These are phyloP conservation scores for Brettanomyces custersianus DNA, from an alignment of 805 yeast species.

Conservation along the genomic window DNA sequence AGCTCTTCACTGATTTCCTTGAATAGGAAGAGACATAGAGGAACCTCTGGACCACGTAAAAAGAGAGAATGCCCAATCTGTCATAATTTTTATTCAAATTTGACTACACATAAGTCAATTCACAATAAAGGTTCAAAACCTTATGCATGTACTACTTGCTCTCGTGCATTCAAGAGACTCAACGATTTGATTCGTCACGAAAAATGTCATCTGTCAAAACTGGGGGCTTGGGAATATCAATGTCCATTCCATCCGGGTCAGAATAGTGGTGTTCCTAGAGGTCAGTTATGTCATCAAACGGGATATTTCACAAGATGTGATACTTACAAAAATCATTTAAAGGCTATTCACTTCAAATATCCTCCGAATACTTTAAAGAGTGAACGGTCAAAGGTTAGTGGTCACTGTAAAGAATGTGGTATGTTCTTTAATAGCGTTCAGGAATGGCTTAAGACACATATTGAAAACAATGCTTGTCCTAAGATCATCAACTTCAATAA, in stretches of 20 bases:
- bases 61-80: conserved; percentile 30
- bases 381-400: conserved; percentile 58
- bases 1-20: not conserved
- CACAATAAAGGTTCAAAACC: conserved; percentile 72
- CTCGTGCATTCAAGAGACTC: conserved; percentile 79
- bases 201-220: conserved; percentile 77
- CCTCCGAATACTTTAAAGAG: conserved; percentile 81
- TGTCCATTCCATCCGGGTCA: conserved; percentile 56
- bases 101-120: conserved; percentile 77
- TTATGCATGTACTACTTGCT: conserved; percentile 67
- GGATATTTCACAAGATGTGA: conserved; percentile 88
- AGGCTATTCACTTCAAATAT: conserved; percentile 82
- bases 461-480: conserved; percentile 41
- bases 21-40: not conserved
- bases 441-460: conserved; percentile 70
- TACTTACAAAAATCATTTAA: conserved; percentile 83
- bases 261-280: conserved; percentile 2
- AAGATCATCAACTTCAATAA: conserved; percentile 14
- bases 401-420: conserved; percentile 75
- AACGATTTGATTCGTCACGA: conserved; percentile 82
- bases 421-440: conserved; percentile 58
- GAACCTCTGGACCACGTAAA: conserved; percentile 17
- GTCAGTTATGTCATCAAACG: conserved; percentile 56
- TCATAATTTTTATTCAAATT: conserved; percentile 53
- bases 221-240: conserved; percentile 56